Evolutionary conservation across 2,329 filamentous ascomycete genomes (phyloP).

Genomic region (Monosporascus ibericus): DNA sequence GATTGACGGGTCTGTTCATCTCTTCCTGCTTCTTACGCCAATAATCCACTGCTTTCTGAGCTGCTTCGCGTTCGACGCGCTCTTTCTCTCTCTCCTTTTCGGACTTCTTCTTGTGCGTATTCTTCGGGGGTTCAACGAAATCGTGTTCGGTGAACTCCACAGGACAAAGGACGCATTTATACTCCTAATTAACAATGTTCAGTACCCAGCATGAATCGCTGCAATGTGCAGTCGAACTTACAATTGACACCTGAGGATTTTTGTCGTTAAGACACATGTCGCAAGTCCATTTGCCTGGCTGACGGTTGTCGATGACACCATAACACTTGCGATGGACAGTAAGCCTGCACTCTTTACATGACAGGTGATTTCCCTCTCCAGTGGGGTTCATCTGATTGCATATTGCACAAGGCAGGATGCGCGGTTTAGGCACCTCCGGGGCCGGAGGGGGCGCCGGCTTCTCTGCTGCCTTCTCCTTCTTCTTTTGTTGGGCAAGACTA

Average conservation of each 20-base stretch:
- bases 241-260: slow-evolving; percentile 85
- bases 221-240: slow-evolving; percentile 36
- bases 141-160: slow-evolving; percentile 76
- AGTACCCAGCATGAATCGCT: slow-evolving; percentile 16
- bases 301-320: slow-evolving; percentile 67
- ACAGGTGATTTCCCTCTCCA: slow-evolving; percentile 61
- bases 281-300: slow-evolving; percentile 79
- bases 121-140: slow-evolving; percentile 75
- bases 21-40: slow-evolving; percentile 81
- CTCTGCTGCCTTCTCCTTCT: slow-evolving; percentile 54
- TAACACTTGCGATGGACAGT: slow-evolving; percentile 92
- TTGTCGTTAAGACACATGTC: slow-evolving; percentile 96
- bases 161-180: slow-evolving; percentile 89
- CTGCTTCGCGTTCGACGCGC: slow-evolving; percentile 75
- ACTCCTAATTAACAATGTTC: slow-evolving; percentile 50
- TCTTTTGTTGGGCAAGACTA: slow-evolving; percentile 39
- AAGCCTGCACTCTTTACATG: slow-evolving; percentile 82
- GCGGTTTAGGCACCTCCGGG: slow-evolving; percentile 74
- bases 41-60: slow-evolving; percentile 70
- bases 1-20: slow-evolving; percentile 73
- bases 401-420: slow-evolving; percentile 75
- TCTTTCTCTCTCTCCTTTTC: slow-evolving; percentile 91
- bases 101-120: slow-evolving; percentile 77
- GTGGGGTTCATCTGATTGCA: slow-evolving; percentile 69
- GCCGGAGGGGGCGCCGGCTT: slow-evolving; percentile 58